A percentile compares a stretch with the other conserved stretches of the same genome.
phyloP scores from a whole-genome alignment of 768 basidiomycete species.

The Cytidiella melzeri region DNA sequence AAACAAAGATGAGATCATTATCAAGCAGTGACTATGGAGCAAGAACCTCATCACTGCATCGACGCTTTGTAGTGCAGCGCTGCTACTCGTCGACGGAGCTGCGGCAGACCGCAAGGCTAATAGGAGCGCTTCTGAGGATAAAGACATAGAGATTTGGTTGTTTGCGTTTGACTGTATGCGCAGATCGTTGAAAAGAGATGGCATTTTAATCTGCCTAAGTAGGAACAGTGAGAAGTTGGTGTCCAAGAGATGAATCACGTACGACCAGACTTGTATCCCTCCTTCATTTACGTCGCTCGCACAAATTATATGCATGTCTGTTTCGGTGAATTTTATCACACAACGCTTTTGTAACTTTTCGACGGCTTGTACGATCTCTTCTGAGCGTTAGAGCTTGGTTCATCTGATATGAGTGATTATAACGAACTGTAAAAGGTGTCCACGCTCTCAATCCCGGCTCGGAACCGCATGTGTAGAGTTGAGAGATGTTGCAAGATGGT shows the following conservation, averaged over 20 bases:
- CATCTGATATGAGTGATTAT: not conserved
- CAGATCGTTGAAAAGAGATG: constrained; percentile 66
- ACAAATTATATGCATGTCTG: constrained; percentile 78
- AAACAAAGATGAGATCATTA: not conserved
- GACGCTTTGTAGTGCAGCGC: constrained; percentile 45
- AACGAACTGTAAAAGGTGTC: constrained; percentile 35
- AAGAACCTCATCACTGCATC: constrained; percentile 64
- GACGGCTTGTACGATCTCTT: constrained; percentile 75
- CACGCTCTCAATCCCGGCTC: constrained; percentile 53
- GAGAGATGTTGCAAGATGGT: no score
- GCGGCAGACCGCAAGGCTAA: constrained; percentile 59
- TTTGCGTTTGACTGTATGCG: constrained; percentile 82
- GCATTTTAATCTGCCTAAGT: constrained; percentile 54
- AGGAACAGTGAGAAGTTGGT: constrained; percentile 18
- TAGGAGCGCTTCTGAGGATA: constrained; percentile 70
- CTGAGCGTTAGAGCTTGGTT: not conserved
- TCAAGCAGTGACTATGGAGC: not conserved
- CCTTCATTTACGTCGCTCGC: constrained; percentile 74
- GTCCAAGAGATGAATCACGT: constrained; percentile 29
- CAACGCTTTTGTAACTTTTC: constrained; percentile 84
- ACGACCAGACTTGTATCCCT: constrained; percentile 86
- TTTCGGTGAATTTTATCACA: constrained; percentile 72
- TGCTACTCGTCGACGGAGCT: constrained; percentile 16
- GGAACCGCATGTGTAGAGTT: constrained; percentile 47
- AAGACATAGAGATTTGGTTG: constrained; percentile 73